Conservation (phyloP, 140 eudicot species). For the Cichorium intybus region DNA sequence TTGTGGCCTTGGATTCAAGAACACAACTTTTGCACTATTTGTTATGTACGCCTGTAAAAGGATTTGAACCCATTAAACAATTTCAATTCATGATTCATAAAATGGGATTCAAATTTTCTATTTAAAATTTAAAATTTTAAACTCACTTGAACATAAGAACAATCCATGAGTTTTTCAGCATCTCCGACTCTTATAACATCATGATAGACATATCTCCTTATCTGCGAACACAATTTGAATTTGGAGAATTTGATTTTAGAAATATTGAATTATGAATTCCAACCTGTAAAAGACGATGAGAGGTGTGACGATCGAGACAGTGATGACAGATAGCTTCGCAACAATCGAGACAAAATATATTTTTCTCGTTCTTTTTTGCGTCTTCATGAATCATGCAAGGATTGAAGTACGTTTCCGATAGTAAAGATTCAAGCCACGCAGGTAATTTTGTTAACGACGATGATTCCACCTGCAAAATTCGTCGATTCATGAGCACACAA, state of each 20-base stretch:
- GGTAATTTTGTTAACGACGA: constrained; percentile 33
- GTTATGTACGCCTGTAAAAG: constrained; percentile 48
- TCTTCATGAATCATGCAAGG: constrained; percentile 63
- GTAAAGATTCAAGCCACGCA: constrained; percentile 49
- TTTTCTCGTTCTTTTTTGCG: constrained; percentile 70
- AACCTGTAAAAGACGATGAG: constrained; percentile 86
- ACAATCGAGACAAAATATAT: constrained; percentile 76
- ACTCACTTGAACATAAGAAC: constrained; percentile 81
- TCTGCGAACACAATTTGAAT: constrained; percentile 29
- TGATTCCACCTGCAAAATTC: constrained; percentile 41
- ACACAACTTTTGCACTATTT: constrained; percentile 74
- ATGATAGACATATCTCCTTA: constrained; percentile 73
- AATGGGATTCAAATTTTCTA: neutral
- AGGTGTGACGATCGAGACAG: constrained; percentile 47
- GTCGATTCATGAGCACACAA: neutral
- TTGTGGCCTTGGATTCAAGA: constrained; percentile 64
- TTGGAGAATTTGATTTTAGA: neutral
- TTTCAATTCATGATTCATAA: neutral
- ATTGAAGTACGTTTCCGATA: constrained; percentile 53
- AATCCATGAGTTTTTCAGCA: constrained; percentile 72
- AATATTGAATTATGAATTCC: neutral
- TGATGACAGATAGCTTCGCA: constrained; percentile 68
- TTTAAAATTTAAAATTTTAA: neutral
- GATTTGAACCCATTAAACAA: neutral
- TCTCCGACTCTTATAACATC: constrained; percentile 68